Evolutionary conservation across 129 eudicot species (phyloP).

Genomic region (Scalesia atractyloides): DNA sequence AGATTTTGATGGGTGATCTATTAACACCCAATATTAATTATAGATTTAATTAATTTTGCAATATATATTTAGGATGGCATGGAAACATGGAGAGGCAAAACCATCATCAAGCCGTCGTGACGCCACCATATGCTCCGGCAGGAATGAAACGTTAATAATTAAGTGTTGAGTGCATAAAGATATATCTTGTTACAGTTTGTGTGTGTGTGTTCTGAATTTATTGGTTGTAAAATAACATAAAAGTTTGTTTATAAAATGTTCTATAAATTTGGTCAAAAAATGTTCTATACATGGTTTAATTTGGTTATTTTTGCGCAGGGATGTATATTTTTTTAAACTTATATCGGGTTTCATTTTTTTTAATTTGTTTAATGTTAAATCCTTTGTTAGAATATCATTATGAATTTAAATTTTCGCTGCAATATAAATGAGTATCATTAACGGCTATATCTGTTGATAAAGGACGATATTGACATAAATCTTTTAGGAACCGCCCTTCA

Average conservation of each 20-base stretch:
- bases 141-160: slow-evolving; percentile 44
- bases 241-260: not conserved
- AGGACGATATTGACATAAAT: too few species aligned
- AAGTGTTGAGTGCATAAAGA: not conserved
- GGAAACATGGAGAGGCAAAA: slow-evolving; percentile 40
- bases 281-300: too few species aligned
- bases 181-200: not conserved
- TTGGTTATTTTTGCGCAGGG: too few species aligned
- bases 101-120: slow-evolving; percentile 30
- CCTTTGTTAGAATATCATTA: too few species aligned
- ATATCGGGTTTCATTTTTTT: too few species aligned
- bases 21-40: not conserved
- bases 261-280: not conserved
- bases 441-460: too few species aligned
- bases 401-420: too few species aligned
- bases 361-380: too few species aligned
- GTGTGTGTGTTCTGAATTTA: not conserved
- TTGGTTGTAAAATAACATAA: not conserved
- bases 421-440: too few species aligned
- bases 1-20: too few species aligned
- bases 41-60: not conserved
- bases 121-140: slow-evolving; percentile 41
- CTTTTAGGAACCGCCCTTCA: too few species aligned
- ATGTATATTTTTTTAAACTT: too few species aligned
- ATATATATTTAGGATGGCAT: slow-evolving; percentile 53